Conservation (phyloP, 805 yeast genomes). For the Candida maris region DNA sequence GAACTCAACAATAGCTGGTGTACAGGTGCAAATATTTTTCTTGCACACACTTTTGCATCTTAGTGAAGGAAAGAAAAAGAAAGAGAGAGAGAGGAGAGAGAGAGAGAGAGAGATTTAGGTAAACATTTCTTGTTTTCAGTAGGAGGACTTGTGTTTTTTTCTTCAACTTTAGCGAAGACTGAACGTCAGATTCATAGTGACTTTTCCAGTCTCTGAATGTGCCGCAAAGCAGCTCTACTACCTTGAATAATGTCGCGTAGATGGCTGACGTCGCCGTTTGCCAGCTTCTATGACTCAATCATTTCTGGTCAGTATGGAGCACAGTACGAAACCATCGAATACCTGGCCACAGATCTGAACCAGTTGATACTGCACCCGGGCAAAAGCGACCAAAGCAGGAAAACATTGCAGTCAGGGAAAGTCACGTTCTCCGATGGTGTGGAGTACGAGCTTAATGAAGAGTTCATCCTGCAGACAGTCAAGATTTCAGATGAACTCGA, state of each 20-base stretch:
- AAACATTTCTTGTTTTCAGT: no score
- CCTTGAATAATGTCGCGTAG: constrained; percentile 12
- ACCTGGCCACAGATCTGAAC: constrained; percentile 44
- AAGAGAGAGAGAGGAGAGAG: no score
- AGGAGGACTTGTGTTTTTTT: no score
- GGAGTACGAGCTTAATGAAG: constrained; percentile 58
- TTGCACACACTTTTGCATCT: no score
- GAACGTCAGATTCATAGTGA: no score
- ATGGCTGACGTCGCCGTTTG: constrained; percentile 42
- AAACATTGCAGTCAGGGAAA: constrained; percentile 43
- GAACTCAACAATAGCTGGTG: no score
- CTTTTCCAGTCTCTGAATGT: no score
- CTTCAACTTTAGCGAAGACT: no score
- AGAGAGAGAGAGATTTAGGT: no score
- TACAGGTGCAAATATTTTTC: no score
- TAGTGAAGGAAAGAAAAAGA: no score
- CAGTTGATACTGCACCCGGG: constrained; percentile 39
- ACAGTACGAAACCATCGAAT: constrained; percentile 12
- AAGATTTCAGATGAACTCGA: constrained; percentile 61
- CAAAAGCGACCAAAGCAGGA: constrained; percentile 46
- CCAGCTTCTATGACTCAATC: constrained; percentile 46
- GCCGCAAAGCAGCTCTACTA: no score
- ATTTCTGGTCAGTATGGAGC: constrained; percentile 24
- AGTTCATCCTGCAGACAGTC: constrained; percentile 59
- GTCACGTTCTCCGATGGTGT: constrained; percentile 52